Evolutionary conservation across 169 alveolate species (phyloP), one percentile per base, ranked within the genome.

Genomic region (Eimeria sp.): DNA sequence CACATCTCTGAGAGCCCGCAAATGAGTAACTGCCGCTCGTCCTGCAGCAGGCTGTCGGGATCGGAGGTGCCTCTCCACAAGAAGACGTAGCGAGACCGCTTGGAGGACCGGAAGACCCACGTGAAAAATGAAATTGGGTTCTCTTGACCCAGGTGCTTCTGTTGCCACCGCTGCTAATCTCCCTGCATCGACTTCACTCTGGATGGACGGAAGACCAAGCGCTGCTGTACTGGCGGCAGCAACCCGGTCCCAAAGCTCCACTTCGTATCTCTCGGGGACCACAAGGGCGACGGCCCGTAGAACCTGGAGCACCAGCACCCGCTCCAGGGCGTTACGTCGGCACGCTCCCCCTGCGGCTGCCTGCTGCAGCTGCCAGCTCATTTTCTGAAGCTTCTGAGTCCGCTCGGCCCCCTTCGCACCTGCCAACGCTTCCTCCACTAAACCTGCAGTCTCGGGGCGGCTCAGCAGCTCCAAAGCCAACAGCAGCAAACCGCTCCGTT

Each of bases 71-170:
- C 58, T 5, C 58, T 84, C 78, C 61, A 84, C 92, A 58, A 84
- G 78, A 78, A 84, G 58, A n/a, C 78, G 27, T 61, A 84, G 22
- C 27, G 92, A 27, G 78, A 84, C 92, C 30, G 76, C 92, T 58
- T 84, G 92, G 25, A 84, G 92, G 25, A 61, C 92, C n/a, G 92
- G 73, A 11, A 25, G 92, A 58, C 92, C 92, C 78, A 84, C 76
- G 40, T 51, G 76, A 49, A 16, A 34, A 14, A 57, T 51, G 49
- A 84, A 57, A 34, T 58, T 16, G 78, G 40, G 54, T 47, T 63
- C n/a, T 13, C 22, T 18, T 2, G 70, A 20, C 49, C 2, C 47
- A 5, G 45, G 30, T 27, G 89, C 72, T 27, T 30, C 70, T 47
- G 65, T 58, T 49, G 70, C 49, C n/a, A 34, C 10, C 30, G 72